Evolutionary conservation across 75 land plant species (phyloP), one percentile per base, ranked within the genome.

Genomic region (Azolla pinnata): DNA sequence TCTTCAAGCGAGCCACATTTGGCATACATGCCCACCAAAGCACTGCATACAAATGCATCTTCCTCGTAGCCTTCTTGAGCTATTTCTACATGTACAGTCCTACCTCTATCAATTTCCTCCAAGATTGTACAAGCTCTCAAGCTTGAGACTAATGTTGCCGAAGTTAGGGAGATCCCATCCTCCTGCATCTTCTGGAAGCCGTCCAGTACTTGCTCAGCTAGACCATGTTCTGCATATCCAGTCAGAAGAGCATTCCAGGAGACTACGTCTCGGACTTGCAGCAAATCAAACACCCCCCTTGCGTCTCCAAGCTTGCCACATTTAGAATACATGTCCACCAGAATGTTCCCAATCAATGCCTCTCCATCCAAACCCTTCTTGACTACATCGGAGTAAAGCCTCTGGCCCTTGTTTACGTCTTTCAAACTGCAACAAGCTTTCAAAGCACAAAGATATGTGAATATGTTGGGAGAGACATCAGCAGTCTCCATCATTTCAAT

Each of bases 301-400:
- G 79, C 83, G 25, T 65, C 69, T 8, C 35, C 48, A 16, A 70
- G 9, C 9, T 8, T 17, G 21, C 47, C 60, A 47, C 75, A 71
- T 18, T 76, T 80, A 9, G 67, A 45, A 56, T 81, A 81, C n/a
- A 81, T 40, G 44, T 73, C 73, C 28, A 76, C 34, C 56, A 80
- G 29, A 25, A 33, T 48, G 54, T 67, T 72, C 0, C 26, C 69
- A 10, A 80, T 16, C 19, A 64, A 59, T 1, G 54, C 14, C 31
- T 71, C 61, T 1, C 40, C 27, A 8, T 53, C 57, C 33, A 57
- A 65, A 19, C 72, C 78, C n/a, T 24, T 7, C 33, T 57, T 63
- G 23, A 57, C 18, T 4, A 82, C 33, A 53, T 47, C 38, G 8
- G 59, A 63, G n/a, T 81, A 74, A 40, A 77, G 2, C 0, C 63